Conservation (phyloP, 2,329 filamentous ascomycete species). For the Bipolaris bicolor region DNA sequence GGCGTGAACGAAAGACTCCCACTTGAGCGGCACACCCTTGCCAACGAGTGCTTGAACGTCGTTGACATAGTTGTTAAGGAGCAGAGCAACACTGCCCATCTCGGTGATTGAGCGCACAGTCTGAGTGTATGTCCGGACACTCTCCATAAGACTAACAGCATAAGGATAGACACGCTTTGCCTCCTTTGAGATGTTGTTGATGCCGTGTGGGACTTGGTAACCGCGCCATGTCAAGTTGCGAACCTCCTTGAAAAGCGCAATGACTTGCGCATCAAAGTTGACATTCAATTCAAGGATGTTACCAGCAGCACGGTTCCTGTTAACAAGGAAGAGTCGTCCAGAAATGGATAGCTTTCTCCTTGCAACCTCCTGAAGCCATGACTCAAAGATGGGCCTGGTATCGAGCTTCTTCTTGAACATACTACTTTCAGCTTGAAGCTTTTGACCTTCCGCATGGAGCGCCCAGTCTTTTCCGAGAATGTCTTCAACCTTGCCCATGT, state of each 20-base stretch:
- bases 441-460: conserved; percentile 91
- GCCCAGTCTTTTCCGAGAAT: conserved; percentile 95
- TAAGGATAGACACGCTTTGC: conserved; percentile 99
- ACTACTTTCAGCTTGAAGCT: conserved; percentile 87
- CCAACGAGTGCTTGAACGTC: conserved; percentile 82
- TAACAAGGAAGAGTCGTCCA: conserved; percentile 89
- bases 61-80: conserved; percentile 90
- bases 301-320: conserved; percentile 85
- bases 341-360: conserved; percentile 88
- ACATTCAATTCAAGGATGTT: conserved; percentile 87
- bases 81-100: conserved; percentile 85
- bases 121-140: conserved; percentile 89
- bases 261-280: conserved; percentile 97
- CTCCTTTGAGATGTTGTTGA: conserved; percentile 96
- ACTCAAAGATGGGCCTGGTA: conserved; percentile 90
- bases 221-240: conserved; percentile 95
- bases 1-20: conserved; percentile 97
- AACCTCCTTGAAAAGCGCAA: conserved; percentile 98
- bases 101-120: conserved; percentile 82
- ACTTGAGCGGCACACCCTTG: conserved; percentile 88
- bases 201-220: conserved; percentile 90
- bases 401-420: conserved; percentile 97
- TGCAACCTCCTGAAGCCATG: conserved; percentile 91
- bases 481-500: conserved; percentile 99
- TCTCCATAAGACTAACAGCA: conserved; percentile 98